phyloP scores from a whole-genome alignment of 1,284 basidiomycete species.

The Ceratorhiza oryzae-sativae region DNA sequence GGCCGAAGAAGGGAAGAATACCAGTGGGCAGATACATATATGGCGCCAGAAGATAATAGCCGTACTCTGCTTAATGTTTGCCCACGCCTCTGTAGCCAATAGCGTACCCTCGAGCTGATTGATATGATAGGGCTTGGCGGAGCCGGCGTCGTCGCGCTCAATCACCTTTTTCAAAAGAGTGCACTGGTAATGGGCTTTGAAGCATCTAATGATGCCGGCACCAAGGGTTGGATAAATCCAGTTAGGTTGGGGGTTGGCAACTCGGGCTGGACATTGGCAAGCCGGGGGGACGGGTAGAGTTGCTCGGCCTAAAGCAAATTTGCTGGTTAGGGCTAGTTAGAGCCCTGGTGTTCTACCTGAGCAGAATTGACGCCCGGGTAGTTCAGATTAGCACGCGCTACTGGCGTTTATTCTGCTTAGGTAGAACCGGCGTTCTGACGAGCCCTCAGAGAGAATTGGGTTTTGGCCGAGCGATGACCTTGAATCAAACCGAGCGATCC shows the following conservation, averaged over 20 bases:
- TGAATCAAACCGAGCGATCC: too few relatives aligned
- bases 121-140: conserved; percentile 51
- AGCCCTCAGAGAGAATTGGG: too few relatives aligned
- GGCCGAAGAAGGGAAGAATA: background rate
- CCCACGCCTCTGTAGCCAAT: conserved; percentile 45
- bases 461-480: too few relatives aligned
- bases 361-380: too few relatives aligned
- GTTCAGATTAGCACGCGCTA: too few relatives aligned
- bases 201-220: conserved; percentile 49
- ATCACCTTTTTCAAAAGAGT: conserved; percentile 48
- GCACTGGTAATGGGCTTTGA: conserved; percentile 51
- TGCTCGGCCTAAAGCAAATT: too few relatives aligned
- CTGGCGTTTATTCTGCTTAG: too few relatives aligned
- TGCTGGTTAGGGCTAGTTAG: too few relatives aligned
- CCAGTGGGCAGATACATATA: background rate
- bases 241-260: conserved; percentile 50
- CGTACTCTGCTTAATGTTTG: conserved; percentile 12
- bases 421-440: too few relatives aligned
- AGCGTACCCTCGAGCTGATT: conserved; percentile 50
- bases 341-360: too few relatives aligned
- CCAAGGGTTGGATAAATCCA: conserved; percentile 49
- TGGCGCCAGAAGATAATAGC: conserved; percentile 39
- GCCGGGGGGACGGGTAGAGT: too few relatives aligned
- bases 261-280: conserved; percentile 47
- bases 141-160: conserved; percentile 49